Evolutionary conservation across 306 rosid species (phyloP).

Genomic region (Prunus salicina): DNA sequence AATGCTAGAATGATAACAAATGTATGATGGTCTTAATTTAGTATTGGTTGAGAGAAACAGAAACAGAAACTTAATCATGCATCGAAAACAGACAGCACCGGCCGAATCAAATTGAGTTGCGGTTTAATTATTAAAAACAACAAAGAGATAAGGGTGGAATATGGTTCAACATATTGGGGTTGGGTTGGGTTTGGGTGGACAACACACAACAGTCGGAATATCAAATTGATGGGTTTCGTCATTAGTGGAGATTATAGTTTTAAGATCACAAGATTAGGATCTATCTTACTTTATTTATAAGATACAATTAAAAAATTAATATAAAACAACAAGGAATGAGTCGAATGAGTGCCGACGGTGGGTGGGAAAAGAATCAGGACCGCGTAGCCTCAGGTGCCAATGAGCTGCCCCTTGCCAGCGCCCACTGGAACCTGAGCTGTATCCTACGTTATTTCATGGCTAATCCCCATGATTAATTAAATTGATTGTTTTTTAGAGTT

Average conservation of each 20-base stretch:
- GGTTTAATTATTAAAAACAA: not conserved
- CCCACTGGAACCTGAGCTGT: not conserved
- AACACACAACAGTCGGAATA: not conserved
- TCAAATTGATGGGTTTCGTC: not conserved
- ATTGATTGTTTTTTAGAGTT: too few species aligned
- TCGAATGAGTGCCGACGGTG: not conserved
- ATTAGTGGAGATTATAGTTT: not conserved
- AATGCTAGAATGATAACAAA: not conserved
- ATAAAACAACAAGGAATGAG: not conserved
- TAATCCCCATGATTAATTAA: not conserved
- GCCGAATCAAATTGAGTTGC: not conserved
- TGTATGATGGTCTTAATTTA: not conserved
- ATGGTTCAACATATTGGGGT: not conserved
- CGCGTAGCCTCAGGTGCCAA: not conserved
- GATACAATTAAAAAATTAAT: not conserved
- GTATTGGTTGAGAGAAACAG: not conserved
- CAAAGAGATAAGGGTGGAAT: not conserved
- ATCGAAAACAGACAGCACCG: not conserved
- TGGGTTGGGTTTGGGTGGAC: not conserved
- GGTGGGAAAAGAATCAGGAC: not conserved
- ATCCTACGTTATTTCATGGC: not conserved
- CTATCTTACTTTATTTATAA: not conserved
- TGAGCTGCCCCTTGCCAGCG: not conserved
- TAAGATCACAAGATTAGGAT: not conserved
- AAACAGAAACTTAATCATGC: not conserved